Evolutionary conservation across 306 rosid genomes (phyloP).

Genomic region (Quercus wislizeni): DNA sequence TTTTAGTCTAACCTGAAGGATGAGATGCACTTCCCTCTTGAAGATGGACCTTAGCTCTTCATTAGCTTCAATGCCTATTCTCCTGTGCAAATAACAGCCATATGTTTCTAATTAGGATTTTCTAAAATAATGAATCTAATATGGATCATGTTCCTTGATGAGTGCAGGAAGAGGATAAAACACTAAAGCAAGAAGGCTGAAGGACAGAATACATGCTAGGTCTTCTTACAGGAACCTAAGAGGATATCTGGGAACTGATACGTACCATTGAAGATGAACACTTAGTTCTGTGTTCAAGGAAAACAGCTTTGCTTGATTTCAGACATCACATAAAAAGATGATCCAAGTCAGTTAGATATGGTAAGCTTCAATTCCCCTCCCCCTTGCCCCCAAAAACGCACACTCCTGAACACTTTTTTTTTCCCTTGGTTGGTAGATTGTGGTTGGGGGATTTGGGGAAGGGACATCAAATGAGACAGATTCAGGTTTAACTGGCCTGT

Average conservation of each 20-base stretch:
- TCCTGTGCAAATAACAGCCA: slow-evolving; percentile 47
- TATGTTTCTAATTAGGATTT: slow-evolving; percentile 1
- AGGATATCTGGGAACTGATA: not conserved
- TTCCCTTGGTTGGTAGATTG: not conserved
- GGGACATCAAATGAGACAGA: not conserved
- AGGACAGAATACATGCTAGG: not conserved
- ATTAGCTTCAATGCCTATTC: slow-evolving; percentile 93
- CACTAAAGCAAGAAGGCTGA: not conserved
- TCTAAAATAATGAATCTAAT: slow-evolving; percentile 3
- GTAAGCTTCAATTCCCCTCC: too few species aligned
- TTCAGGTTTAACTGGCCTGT: not conserved
- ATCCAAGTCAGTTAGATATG: not conserved
- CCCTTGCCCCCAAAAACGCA: too few species aligned
- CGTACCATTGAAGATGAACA: not conserved
- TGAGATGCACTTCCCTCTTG: slow-evolving; percentile 82
- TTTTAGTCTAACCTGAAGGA: slow-evolving; percentile 82
- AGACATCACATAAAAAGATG: not conserved
- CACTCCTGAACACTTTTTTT: not conserved
- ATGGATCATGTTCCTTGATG: not conserved
- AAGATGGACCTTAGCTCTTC: slow-evolving; percentile 93
- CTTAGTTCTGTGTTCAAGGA: not conserved
- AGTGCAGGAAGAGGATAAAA: not conserved
- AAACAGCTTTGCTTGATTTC: not conserved
- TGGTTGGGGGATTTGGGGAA: not conserved
- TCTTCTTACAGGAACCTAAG: not conserved